Base-by-base conservation (phyloP, 768 basidiomycete genomes). In the Dacryopinax spathularia region DNA sequence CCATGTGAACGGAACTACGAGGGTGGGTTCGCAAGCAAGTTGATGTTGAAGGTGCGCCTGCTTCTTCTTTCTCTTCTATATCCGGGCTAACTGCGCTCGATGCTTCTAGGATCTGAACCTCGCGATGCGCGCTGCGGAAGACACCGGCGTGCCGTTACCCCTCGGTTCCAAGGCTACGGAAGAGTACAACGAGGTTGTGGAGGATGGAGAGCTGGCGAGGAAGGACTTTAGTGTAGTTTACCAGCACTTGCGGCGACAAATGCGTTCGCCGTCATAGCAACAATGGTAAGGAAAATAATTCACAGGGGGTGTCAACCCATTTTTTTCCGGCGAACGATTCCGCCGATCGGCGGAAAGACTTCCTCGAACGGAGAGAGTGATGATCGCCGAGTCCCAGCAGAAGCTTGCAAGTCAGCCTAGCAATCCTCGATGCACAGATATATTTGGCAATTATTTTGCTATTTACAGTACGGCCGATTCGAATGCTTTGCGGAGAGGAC, bases 211-310 rank as follows among this genome's bases (percentile, higher is more conserved):
- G 60, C 77, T 90, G 22, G 82, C 78, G 1, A 77, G 71, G 60
- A 86, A 84, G 69, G 91, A 93, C 68, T 93, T 94, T 70, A 91
- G 88, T 34, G 84, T 84, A 13, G 84, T 93, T 27, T 93, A 90
- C 72, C 75, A 77, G 60, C 85, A 83, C 72, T 75, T 92, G 63
- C 69, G 77, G 68, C 68, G 56, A 68, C 69, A 36, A 63, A 56
- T 61, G 63, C 25, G 25, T 13, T 36, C 20, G 33, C n/a, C n/a
- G n/a, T n/a, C n/a, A n/a, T n/a, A n/a, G n/a, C n/a, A n/a, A n/a
- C 39, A 6, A 41, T 41, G 5, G 22, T 15, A 6, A 41, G 18
- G 18, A 41, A 6, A 41, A 36, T 36, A 9, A 18, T 36, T 9
- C 10, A 36, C 35, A n/a, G n/a, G n/a, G n/a, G n/a, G n/a, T n/a